phyloP scores from a whole-genome alignment of 2,329 filamentous ascomycete genomes.

The Stagonosporopsis tanaceti region DNA sequence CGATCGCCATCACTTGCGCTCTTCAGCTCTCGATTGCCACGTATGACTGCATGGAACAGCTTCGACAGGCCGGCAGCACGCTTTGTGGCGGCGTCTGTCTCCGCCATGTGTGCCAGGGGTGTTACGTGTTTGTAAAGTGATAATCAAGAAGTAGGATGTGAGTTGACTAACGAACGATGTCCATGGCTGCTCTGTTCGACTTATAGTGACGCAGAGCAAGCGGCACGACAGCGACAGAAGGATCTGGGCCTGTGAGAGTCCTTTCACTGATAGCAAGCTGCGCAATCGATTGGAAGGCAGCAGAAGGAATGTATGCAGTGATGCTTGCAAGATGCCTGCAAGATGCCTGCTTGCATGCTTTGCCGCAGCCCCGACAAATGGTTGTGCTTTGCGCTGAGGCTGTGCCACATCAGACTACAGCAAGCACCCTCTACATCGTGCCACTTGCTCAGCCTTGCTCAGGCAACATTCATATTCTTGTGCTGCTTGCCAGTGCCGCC shows the following conservation, averaged over 20 bases:
- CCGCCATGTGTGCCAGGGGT: background rate
- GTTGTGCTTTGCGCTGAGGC: slow-evolving; percentile 20
- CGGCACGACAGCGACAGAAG: background rate
- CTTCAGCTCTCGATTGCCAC: slow-evolving; percentile 51
- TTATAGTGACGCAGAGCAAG: slow-evolving; percentile 1
- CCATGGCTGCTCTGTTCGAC: background rate
- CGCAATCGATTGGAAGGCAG: slow-evolving; percentile 39
- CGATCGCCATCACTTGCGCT: slow-evolving; percentile 52
- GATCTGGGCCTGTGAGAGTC: background rate
- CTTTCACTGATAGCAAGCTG: slow-evolving; percentile 15
- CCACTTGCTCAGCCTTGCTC: slow-evolving; percentile 38
- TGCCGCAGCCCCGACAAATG: slow-evolving; percentile 23
- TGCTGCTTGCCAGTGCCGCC: background rate
- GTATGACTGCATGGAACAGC: slow-evolving; percentile 52
- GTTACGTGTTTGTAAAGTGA: background rate
- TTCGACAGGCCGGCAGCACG: slow-evolving; percentile 46
- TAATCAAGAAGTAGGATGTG: background rate
- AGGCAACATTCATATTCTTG: slow-evolving; percentile 25
- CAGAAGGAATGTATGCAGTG: slow-evolving; percentile 21
- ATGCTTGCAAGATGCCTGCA: slow-evolving; percentile 7
- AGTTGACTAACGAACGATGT: background rate
- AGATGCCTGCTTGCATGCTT: slow-evolving; percentile 27
- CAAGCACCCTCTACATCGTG: slow-evolving; percentile 17
- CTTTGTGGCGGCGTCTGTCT: slow-evolving; percentile 20
- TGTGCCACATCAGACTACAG: slow-evolving; percentile 30